phyloP scores from a whole-genome alignment of 805 yeast species.

The Yamadazyma tumulicola region DNA sequence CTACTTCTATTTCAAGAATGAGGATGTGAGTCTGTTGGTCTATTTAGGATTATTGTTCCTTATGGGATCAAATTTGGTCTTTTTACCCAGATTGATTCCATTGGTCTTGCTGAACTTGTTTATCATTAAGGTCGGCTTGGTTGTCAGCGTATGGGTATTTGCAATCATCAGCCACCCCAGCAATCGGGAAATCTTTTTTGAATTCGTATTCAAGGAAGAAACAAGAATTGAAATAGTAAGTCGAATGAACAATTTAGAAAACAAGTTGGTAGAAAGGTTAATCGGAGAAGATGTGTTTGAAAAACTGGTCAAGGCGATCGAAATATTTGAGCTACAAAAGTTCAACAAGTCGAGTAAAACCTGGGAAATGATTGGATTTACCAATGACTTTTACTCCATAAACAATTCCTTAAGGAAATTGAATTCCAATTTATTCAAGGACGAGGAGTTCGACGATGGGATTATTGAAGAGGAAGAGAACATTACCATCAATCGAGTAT shows the following conservation, averaged over 20 bases:
- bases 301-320: conserved; percentile 43
- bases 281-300: conserved; percentile 11
- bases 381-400: conserved; percentile 50
- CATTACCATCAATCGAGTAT: conserved; percentile 9
- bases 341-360: conserved; percentile 45
- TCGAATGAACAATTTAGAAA: conserved; percentile 48
- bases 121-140: conserved; percentile 24
- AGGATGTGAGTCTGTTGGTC: conserved; percentile 51
- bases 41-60: conserved; percentile 36
- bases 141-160: conserved; percentile 49
- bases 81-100: conserved; percentile 26
- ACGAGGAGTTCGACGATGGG: conserved; percentile 13
- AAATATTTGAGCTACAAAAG: conserved; percentile 65
- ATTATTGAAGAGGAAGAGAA: conserved; percentile 15
- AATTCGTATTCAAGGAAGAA: conserved; percentile 56
- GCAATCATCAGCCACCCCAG: conserved; percentile 49
- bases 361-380: conserved; percentile 64
- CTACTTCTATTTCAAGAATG: conserved; percentile 64
- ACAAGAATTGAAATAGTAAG: conserved; percentile 52
- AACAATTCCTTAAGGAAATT: conserved; percentile 31
- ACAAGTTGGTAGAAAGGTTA: conserved; percentile 18
- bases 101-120: conserved; percentile 26
- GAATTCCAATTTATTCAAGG: conserved; percentile 13
- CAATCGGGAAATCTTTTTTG: conserved; percentile 44
- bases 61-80: conserved; percentile 21